phyloP scores from a whole-genome alignment of 1,284 basidiomycete species.

The Testicularia cyperi region DNA sequence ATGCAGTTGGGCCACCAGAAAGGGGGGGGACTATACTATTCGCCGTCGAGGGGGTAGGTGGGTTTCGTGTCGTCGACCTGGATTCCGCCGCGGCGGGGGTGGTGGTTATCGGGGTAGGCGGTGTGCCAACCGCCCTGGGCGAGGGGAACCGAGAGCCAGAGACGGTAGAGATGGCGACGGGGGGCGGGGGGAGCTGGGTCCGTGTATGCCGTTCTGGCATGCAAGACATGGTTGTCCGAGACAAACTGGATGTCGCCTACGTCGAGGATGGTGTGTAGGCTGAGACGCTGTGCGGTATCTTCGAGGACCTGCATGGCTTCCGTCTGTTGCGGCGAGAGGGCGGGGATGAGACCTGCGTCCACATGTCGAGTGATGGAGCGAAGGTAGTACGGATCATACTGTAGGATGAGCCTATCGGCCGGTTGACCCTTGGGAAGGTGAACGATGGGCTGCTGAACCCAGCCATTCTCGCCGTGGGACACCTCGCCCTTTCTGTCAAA shows the following conservation, averaged over 20 bases:
- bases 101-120: slow-evolving; percentile 60
- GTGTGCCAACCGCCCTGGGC: slow-evolving; percentile 62
- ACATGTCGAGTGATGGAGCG: slow-evolving; percentile 47
- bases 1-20: too few relatives aligned
- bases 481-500: slow-evolving; percentile 55
- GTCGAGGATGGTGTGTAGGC: slow-evolving; percentile 62
- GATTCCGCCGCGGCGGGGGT: slow-evolving; percentile 58
- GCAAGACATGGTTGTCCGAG: slow-evolving; percentile 59
- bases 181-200: slow-evolving; percentile 61
- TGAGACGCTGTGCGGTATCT: slow-evolving; percentile 60
- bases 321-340: slow-evolving; percentile 55
- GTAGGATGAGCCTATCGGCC: slow-evolving; percentile 31
- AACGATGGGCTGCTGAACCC: slow-evolving; percentile 38
- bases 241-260: slow-evolving; percentile 60
- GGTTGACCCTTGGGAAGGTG: slow-evolving; percentile 32
- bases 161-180: slow-evolving; percentile 62
- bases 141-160: slow-evolving; percentile 62
- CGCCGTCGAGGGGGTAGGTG: slow-evolving; percentile 62
- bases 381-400: slow-evolving; percentile 57
- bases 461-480: slow-evolving; percentile 28
- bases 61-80: slow-evolving; percentile 59
- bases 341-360: slow-evolving; percentile 61
- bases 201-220: slow-evolving; percentile 62
- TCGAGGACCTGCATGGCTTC: slow-evolving; percentile 62
- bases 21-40: too few relatives aligned